phyloP scores from a whole-genome alignment of 2,329 filamentous ascomycete species.

The Emydomyces testavorans region DNA sequence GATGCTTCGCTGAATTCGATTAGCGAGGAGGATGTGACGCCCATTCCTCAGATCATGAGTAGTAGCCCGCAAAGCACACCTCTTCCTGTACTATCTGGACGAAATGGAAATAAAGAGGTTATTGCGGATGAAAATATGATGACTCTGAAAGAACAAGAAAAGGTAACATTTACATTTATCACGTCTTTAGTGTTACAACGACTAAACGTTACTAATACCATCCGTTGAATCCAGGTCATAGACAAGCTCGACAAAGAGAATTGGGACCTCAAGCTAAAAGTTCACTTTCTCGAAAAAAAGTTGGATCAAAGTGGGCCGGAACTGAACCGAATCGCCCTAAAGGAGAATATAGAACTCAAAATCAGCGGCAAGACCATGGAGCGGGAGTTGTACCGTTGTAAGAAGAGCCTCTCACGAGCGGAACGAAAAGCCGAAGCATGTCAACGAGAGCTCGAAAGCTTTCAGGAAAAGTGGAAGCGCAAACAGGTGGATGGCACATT shows the following conservation, averaged over 20 bases:
- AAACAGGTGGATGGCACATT: conserved; percentile 62
- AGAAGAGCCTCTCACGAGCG: conserved; percentile 68
- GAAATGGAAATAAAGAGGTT: conserved; percentile 52
- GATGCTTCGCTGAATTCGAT: conserved; percentile 54
- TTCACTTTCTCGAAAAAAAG: conserved; percentile 89
- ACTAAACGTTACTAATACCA: neutral
- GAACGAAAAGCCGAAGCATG: conserved; percentile 81
- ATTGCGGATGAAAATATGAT: conserved; percentile 76
- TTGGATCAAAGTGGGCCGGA: conserved; percentile 77
- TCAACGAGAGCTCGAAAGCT: conserved; percentile 65
- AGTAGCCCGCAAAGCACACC: conserved; percentile 80
- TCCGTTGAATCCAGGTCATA: conserved; percentile 45
- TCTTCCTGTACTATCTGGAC: conserved; percentile 55
- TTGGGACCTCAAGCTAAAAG: conserved; percentile 91
- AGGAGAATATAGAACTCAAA: conserved; percentile 93
- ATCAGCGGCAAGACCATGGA: conserved; percentile 85
- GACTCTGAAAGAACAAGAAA: conserved; percentile 87
- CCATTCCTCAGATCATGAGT: conserved; percentile 60
- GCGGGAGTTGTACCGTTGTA: conserved; percentile 72
- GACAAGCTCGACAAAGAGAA: conserved; percentile 98
- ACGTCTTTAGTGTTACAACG: neutral
- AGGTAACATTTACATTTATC: conserved; percentile 18
- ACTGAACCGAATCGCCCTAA: conserved; percentile 76
- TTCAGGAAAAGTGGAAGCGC: conserved; percentile 69
- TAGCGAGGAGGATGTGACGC: conserved; percentile 54